phyloP scores from a whole-genome alignment of 139 green algal genomes.

The Chlamydomonas applanata region DNA sequence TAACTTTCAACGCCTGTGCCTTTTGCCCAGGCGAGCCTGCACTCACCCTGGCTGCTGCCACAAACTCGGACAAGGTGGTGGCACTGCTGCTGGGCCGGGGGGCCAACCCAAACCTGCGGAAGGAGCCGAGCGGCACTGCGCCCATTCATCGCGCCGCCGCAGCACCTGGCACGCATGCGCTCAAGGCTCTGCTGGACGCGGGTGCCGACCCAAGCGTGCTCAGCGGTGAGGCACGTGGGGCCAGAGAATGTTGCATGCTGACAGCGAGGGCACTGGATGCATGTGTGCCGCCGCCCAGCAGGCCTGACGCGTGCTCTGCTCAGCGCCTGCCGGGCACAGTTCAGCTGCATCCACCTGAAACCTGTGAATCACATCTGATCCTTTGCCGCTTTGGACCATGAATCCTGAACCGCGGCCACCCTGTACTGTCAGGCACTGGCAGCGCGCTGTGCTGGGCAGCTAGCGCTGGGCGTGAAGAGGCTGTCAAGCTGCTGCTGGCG shows the following conservation, averaged over 20 bases:
- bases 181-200: background rate
- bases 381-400: too few relatives aligned
- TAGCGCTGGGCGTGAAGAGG: background rate
- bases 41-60: background rate
- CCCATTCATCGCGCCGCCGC: constrained; percentile 8
- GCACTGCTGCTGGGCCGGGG: background rate
- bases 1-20: too few relatives aligned
- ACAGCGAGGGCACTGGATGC: too few relatives aligned
- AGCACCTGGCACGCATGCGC: background rate
- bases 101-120: background rate
- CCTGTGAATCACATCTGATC: too few relatives aligned
- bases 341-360: too few relatives aligned
- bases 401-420: too few relatives aligned
- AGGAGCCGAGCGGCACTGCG: constrained; percentile 10
- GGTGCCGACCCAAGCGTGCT: background rate
- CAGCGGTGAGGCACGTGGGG: too few relatives aligned
- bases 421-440: background rate
- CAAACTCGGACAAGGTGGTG: background rate
- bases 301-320: too few relatives aligned
- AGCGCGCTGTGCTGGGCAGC: constrained; percentile 12
- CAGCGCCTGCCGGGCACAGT: too few relatives aligned
- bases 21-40: constrained; percentile 2
- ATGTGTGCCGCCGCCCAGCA: too few relatives aligned
- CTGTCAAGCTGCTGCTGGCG: constrained; percentile 1
- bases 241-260: too few relatives aligned